Percentiles rank a stretch among this genome's conserved stretches.
phyloP scores from a whole-genome alignment of 2,329 filamentous ascomycete genomes.

The Aspergillus floridensis region DNA sequence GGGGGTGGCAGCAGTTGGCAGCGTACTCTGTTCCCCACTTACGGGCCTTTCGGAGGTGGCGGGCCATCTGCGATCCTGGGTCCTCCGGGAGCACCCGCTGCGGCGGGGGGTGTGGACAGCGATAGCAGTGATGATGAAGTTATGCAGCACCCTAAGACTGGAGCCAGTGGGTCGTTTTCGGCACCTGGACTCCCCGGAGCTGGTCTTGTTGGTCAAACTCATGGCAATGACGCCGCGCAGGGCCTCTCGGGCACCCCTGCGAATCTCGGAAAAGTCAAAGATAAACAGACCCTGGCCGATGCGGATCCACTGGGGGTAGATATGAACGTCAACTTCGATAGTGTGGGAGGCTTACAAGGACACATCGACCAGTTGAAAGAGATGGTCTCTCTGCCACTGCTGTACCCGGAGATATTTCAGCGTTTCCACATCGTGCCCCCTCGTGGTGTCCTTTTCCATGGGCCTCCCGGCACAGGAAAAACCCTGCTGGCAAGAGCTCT shows the following conservation, averaged over 20 bases:
- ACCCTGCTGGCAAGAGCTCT: constrained; percentile 91
- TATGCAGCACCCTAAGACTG: constrained; percentile 59
- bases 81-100: constrained; percentile 67
- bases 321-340: constrained; percentile 86
- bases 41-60: constrained; percentile 85
- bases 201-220: constrained; percentile 57
- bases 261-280: constrained; percentile 90
- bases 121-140: constrained; percentile 96
- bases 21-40: constrained; percentile 81
- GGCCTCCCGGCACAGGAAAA: constrained; percentile 95
- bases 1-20: constrained; percentile 63
- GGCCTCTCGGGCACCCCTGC: constrained; percentile 63
- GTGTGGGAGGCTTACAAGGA: constrained; percentile 85
- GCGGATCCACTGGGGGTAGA: constrained; percentile 93
- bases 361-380: constrained; percentile 98
- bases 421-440: constrained; percentile 92
- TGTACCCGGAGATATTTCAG: constrained; percentile 92
- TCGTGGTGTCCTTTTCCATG: constrained; percentile 92
- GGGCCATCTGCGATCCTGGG: constrained; percentile 69
- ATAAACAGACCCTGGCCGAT: constrained; percentile 86
- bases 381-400: constrained; percentile 91
- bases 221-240: constrained; percentile 56
- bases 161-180: constrained; percentile 59
- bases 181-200: constrained; percentile 53
- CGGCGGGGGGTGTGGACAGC: constrained; percentile 78